Evolutionary conservation across 805 yeast genomes (phyloP).

Genomic region (Starmera dryadoides): DNA sequence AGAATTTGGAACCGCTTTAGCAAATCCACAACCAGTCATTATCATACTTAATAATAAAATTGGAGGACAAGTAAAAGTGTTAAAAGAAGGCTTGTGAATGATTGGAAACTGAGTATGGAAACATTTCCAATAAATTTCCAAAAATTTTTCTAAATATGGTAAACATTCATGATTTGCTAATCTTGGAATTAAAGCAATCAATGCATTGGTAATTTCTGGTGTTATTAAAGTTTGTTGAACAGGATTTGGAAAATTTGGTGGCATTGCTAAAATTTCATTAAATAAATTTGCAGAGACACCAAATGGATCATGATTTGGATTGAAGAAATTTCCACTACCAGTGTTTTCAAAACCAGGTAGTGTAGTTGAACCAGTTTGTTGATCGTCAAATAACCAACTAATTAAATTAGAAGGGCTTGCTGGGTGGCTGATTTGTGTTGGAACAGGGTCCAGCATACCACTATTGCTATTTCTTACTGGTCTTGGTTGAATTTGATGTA

Average conservation of each 20-base stretch:
- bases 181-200: constrained; percentile 15
- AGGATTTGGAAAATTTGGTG: constrained; percentile 23
- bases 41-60: constrained; percentile 48
- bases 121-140: constrained; percentile 20
- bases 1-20: constrained; percentile 11
- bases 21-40: constrained; percentile 21
- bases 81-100: constrained; percentile 44
- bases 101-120: constrained; percentile 39
- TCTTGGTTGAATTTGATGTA: constrained; percentile 2
- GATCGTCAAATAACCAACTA: constrained; percentile 22
- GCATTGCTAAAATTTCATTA: constrained; percentile 20
- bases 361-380: constrained; percentile 3
- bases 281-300: constrained; percentile 19
- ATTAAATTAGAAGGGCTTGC: constrained; percentile 17
- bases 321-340: constrained; percentile 18
- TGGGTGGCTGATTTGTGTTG: background rate
- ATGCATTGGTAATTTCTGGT: constrained; percentile 11
- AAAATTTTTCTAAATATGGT: constrained; percentile 15
- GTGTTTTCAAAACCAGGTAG: background rate
- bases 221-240: constrained; percentile 20
- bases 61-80: constrained; percentile 42
- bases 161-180: constrained; percentile 15
- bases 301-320: constrained; percentile 23
- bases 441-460: background rate
- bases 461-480: too few relatives aligned